A percentile compares a stretch with the other conserved stretches of the same genome.
These are phyloP conservation scores for Gonium pectorale DNA, from an alignment of 139 green algal genomes.

Conservation along the genomic window DNA sequence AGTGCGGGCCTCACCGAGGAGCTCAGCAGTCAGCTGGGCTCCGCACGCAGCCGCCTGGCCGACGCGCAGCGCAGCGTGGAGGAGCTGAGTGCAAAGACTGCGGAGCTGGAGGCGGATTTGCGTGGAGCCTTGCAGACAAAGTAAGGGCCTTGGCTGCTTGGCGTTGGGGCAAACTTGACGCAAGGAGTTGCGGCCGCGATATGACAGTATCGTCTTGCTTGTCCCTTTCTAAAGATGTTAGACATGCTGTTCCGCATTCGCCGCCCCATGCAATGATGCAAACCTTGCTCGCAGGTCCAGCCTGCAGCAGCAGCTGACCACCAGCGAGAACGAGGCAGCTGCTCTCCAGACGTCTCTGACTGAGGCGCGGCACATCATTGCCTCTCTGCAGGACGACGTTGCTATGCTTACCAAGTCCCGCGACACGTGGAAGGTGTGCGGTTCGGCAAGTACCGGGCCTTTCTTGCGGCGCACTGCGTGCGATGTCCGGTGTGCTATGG, in stretches of 20 bases:
- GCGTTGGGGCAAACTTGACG: too few species aligned
- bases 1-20: constrained; percentile 3
- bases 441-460: too few species aligned
- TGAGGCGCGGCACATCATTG: background rate
- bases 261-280: background rate
- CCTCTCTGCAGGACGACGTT: constrained; percentile 38
- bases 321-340: background rate
- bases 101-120: background rate
- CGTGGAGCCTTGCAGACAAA: too few species aligned
- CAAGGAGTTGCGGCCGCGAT: too few species aligned
- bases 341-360: constrained; percentile 15
- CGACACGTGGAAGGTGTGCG: constrained; percentile 30
- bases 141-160: too few species aligned
- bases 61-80: constrained; percentile 36
- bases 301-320: constrained; percentile 34
- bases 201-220: too few species aligned
- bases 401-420: constrained; percentile 32
- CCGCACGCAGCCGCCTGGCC: background rate
- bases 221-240: too few species aligned
- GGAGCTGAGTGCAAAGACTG: background rate
- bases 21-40: constrained; percentile 12
- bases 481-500: too few species aligned
- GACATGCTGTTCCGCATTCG: too few species aligned
- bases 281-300: background rate
- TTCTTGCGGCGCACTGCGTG: too few species aligned